Base-by-base conservation (phyloP, 2,329 filamentous ascomycete species). In the Beauveria sp. region DNA sequence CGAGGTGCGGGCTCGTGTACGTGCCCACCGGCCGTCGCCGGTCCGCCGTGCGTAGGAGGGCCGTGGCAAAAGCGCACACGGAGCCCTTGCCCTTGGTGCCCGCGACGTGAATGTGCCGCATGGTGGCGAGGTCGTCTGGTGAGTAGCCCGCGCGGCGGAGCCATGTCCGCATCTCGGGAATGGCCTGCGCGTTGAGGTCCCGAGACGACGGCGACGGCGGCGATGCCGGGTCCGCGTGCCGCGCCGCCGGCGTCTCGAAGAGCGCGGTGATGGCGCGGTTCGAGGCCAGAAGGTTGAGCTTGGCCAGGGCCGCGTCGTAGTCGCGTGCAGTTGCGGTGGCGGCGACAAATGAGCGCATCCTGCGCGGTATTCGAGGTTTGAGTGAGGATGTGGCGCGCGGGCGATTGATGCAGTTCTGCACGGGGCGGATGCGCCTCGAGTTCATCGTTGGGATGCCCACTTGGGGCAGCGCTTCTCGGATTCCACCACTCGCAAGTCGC, bases 61-160 rank as follows among this genome's bases (percentile, higher is more conserved):
- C 87, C 16, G 91, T 91, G 22, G 91, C 83, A 71, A 92, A 93
- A 10, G 92, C 89, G 65, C 89, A 91, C 0, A 91, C 92, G 2
- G 90, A 94, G 46, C 92, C 92, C 73, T 97, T 97, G 63, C 93
- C 93, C 73, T 97, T 97, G 5, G 92, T 97, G 14, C 93, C 93
- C 1, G 93, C 90, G 51, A 97, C 86, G 71, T 97, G 93, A 63
- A 97, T 85, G 66, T 80, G 81, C 18, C 73, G 75, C 56, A 82
- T 73, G 4, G 68, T 65, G 14, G 73, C 67, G 28, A 84, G 76
- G 65, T 79, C 76, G 0, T 67, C 59, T 1, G 73, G 72, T 74
- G 87, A 76, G 74, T 96, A 90, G 54, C 91, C 91, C 59, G 90
- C 86, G 63, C 88, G 88, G 51, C 76, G 78, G 65, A 90, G 85